These are phyloP conservation scores for Corynespora cassiicola DNA, from an alignment of 2,329 filamentous ascomycete species.

Conservation along the genomic window DNA sequence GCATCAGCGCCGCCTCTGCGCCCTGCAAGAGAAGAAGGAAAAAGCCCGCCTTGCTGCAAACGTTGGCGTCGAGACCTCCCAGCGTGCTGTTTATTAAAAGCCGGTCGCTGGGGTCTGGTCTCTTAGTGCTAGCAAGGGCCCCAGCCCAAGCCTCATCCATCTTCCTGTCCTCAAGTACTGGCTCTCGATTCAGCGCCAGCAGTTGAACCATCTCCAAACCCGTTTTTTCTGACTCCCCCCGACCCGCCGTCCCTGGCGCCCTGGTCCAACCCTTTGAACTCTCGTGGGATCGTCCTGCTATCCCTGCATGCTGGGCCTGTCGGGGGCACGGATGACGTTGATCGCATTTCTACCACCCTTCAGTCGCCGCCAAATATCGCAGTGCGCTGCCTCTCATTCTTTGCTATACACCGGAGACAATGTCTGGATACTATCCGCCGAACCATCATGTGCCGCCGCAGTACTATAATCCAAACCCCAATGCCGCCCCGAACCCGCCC, in stretches of 20 bases:
- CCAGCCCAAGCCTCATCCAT: slow-evolving; percentile 32
- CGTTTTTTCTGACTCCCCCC: slow-evolving; percentile 20
- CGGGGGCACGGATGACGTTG: slow-evolving; percentile 45
- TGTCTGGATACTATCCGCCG: slow-evolving; percentile 46
- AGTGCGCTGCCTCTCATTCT: slow-evolving; percentile 24
- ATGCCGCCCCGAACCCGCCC: slow-evolving; percentile 27
- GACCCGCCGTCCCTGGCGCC: slow-evolving; percentile 32
- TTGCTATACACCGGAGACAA: slow-evolving; percentile 23
- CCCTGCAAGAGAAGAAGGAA: too few relatives aligned
- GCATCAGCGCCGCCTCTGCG: slow-evolving; percentile 34
- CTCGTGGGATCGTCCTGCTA: slow-evolving; percentile 41
- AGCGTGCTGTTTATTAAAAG: slow-evolving; percentile 34
- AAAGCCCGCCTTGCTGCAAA: slow-evolving; percentile 30
- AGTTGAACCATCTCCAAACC: slow-evolving; percentile 17
- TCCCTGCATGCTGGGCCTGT: slow-evolving; percentile 35
- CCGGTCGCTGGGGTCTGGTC: slow-evolving; percentile 32
- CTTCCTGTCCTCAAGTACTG: slow-evolving; percentile 32
- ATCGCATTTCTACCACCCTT: slow-evolving; percentile 34
- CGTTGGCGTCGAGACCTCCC: slow-evolving; percentile 28
- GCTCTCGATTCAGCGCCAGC: slow-evolving; percentile 26
- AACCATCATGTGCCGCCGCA: slow-evolving; percentile 41
- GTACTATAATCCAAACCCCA: slow-evolving; percentile 43
- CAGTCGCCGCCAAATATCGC: slow-evolving; percentile 29
- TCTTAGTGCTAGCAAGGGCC: slow-evolving; percentile 40
- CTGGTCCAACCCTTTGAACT: slow-evolving; percentile 34